Conservation (phyloP, 257 asterid genomes). For the Euphrasia confusa region DNA sequence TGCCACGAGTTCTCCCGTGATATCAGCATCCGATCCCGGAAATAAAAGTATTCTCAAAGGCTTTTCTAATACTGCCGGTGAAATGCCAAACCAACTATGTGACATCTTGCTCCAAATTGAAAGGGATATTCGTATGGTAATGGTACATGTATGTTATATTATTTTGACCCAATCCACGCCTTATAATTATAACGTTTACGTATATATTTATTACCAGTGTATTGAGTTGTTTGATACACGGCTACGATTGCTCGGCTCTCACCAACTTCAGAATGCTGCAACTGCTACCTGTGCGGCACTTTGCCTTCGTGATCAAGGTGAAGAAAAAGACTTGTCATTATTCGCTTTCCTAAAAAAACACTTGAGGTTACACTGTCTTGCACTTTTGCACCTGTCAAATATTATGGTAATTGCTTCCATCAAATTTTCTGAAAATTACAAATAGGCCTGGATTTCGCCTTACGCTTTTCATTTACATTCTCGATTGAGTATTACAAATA, state of each 20-base stretch:
- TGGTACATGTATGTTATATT: constrained; percentile 8
- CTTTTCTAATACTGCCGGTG: constrained; percentile 33
- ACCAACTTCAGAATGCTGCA: constrained; percentile 89
- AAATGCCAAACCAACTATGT: constrained; percentile 60
- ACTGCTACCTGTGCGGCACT: constrained; percentile 89
- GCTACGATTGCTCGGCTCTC: constrained; percentile 69
- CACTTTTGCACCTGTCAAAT: no score
- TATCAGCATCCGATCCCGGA: constrained; percentile 77
- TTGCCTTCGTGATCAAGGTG: constrained; percentile 84
- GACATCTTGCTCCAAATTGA: constrained; percentile 60
- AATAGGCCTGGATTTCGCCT: no score
- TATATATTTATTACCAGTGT: constrained; percentile 33
- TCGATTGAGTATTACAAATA: no score
- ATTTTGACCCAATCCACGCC: constrained; percentile 3
- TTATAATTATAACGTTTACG: constrained; percentile 11
- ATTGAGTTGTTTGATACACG: constrained; percentile 62
- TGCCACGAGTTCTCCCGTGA: constrained; percentile 63
- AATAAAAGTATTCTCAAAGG: constrained; percentile 61
- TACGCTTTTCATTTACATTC: no score
- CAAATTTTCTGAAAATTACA: no score
- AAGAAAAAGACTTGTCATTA: constrained; percentile 15
- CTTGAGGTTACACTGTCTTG: no score
- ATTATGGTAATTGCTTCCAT: no score
- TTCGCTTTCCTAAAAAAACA: background rate
- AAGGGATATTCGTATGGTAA: constrained; percentile 61